Conservation (phyloP, 305 asterid species). For the Fraxinus latifolia region DNA sequence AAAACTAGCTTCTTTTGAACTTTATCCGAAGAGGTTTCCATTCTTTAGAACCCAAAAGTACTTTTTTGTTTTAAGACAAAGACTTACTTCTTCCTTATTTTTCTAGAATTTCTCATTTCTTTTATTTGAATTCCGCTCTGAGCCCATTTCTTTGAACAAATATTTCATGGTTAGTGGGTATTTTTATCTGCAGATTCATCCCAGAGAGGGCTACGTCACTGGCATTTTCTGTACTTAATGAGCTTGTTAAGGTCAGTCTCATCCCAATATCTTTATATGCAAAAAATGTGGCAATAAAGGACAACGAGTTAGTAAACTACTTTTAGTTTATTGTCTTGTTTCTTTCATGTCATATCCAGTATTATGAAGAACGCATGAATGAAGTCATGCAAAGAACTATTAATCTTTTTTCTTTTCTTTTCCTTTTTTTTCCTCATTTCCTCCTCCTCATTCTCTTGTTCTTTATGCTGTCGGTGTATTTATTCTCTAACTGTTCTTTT, state of each 20-base stretch:
- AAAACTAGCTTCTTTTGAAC: background rate
- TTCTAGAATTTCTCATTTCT: background rate
- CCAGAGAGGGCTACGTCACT: constrained; percentile 82
- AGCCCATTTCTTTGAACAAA: background rate
- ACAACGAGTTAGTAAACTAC: background rate
- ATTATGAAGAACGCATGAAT: background rate
- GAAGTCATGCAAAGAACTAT: background rate
- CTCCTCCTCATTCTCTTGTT: background rate
- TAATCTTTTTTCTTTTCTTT: background rate
- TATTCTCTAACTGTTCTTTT: background rate
- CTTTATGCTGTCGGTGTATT: background rate
- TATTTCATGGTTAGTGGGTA: constrained; percentile 10
- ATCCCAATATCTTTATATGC: background rate
- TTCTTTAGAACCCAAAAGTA: background rate
- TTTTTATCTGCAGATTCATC: constrained; percentile 56
- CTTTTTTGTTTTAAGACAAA: background rate
- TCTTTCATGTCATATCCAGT: background rate
- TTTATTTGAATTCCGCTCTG: constrained; percentile 13
- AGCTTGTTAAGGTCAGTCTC: constrained; percentile 64
- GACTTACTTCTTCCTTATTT: background rate
- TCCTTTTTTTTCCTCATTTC: background rate
- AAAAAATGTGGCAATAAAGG: background rate
- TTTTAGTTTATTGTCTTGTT: constrained; percentile 1
- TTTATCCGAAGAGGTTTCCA: background rate
- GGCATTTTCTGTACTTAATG: constrained; percentile 61